Evolutionary conservation across 805 yeast genomes (phyloP), one percentile per base, ranked within the genome.

Genomic region (Scheffersomyces spartinae): DNA sequence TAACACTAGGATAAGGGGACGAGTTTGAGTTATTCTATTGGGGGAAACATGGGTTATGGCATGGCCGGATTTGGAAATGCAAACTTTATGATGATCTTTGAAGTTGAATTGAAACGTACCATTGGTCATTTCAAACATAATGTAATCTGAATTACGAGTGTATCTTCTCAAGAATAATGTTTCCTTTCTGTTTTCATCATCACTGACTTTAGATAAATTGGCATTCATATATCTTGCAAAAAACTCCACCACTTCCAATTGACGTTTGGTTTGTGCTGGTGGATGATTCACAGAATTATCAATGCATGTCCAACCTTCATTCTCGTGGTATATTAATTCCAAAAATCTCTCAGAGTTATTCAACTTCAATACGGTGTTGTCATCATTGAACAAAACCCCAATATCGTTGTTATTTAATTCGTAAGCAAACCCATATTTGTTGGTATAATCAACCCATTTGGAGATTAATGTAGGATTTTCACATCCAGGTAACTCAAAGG

Each of bases 371-470:
- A 91, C 71, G 4, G 94, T 78, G 30, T 80, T 75, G 11, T 82
- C 80, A 41, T 83, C 88, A 38, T 83, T 82, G 57, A 86, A 88
- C 31, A 81, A 60, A 9, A 86, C 95, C 12, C 96, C 97, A 38
- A 84, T 81, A 36, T 80, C 81, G 32, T 88, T 91, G 23, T 85
- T 80, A 12, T 88, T 81, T 30, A 91, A 58, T 47, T 91, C 95
- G 49, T 88, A 91, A 4, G 95, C 82, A 45, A 91, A 77, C 1
- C 98, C 98, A 52, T 88, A 93, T 49, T 80, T 84, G 55, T 86
- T 85, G 15, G 95, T 80, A 49, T 88, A 91, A 49, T 91, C 99
- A 15, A 93, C 97, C 99, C 99, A 91, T 48, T 88, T 86, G 33
- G 93, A 80, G 21, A 88, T 74, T 32, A 82, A 70, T 11, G 73